phyloP scores from a whole-genome alignment of 306 rosid species.

The Carpinus viminea region DNA sequence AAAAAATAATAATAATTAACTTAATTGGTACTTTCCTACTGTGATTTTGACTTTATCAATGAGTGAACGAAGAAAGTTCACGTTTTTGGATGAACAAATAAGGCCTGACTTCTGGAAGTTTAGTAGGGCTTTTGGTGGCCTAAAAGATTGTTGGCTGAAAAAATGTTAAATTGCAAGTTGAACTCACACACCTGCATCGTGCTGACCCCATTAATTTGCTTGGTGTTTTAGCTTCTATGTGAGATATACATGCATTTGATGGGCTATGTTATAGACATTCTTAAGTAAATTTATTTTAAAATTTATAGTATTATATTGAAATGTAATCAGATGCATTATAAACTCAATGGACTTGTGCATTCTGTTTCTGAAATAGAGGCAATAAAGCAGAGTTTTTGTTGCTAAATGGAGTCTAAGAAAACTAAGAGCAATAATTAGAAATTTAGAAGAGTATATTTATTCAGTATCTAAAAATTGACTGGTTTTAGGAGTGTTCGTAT shows the following conservation, averaged over 20 bases:
- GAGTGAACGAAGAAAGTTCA: neutral
- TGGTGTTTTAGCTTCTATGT: neutral
- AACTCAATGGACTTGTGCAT: neutral
- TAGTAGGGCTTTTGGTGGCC: neutral
- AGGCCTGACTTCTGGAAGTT: neutral
- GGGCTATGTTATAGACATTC: neutral
- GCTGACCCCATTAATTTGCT: neutral
- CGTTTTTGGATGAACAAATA: neutral
- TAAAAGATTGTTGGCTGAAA: neutral
- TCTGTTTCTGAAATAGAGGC: neutral
- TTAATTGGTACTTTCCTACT: neutral
- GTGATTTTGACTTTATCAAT: neutral
- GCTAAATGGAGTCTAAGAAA: no score
- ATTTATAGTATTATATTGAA: neutral
- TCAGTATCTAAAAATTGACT: neutral
- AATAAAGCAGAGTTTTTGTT: neutral
- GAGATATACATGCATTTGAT: neutral
- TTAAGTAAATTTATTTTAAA: neutral
- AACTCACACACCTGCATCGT: neutral
- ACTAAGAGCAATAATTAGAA: neutral
- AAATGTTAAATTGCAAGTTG: neutral
- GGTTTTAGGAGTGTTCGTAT: neutral
- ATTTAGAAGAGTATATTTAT: neutral
- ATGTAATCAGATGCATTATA: neutral
- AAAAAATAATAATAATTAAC: no score